phyloP scores from a whole-genome alignment of 148 eudicot genomes.

The Fagopyrum esculentum region DNA sequence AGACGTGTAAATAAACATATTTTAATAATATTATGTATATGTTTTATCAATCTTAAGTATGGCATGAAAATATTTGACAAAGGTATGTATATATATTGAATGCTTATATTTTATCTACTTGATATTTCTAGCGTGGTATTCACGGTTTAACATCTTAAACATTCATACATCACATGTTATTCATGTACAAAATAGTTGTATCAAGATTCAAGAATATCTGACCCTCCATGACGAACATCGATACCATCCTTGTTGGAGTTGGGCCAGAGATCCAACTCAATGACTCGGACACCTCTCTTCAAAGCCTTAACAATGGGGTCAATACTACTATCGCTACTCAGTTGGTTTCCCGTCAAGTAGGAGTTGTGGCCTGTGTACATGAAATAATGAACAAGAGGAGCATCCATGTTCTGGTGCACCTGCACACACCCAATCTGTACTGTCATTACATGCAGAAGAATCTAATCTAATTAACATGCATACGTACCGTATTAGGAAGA shows the following conservation, averaged over 20 bases:
- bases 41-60: no score
- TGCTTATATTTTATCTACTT: no score
- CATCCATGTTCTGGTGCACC: slow-evolving; percentile 62
- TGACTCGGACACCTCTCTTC: slow-evolving; percentile 51
- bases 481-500: slow-evolving; percentile 17
- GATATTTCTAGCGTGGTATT: no score
- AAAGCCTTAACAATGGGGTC: slow-evolving; percentile 48
- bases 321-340: slow-evolving; percentile 50
- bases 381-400: slow-evolving; percentile 64
- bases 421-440: slow-evolving; percentile 11
- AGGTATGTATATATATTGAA: no score
- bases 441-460: no score
- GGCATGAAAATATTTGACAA: no score
- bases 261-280: slow-evolving; percentile 76
- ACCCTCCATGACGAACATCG: slow-evolving; percentile 68
- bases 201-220: not conserved
- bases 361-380: slow-evolving; percentile 72
- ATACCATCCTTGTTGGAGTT: slow-evolving; percentile 26
- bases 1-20: no score
- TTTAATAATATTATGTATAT: no score
- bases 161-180: no score
- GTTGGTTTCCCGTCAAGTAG: slow-evolving; percentile 70
- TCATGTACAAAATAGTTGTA: no score
- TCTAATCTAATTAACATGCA: not conserved
- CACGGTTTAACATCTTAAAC: no score